Conservation (phyloP, 179 eudicot species). For the Actinidia arguta region DNA sequence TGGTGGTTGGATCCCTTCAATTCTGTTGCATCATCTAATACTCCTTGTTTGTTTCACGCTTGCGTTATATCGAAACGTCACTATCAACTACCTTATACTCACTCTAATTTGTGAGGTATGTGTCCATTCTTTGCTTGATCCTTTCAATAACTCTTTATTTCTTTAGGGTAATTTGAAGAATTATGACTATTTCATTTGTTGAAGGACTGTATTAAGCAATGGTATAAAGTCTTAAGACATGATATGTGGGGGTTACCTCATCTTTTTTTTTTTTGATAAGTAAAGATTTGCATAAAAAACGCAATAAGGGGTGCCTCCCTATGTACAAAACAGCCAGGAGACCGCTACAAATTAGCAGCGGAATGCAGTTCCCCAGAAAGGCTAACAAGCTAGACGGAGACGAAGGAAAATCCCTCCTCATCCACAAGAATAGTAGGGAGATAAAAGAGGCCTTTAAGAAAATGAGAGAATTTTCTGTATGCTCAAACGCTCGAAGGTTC, state of each 20-base stretch:
- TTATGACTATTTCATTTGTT: not conserved
- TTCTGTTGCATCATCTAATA: slow-evolving; percentile 81
- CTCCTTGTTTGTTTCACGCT: slow-evolving; percentile 96
- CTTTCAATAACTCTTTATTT: not conserved
- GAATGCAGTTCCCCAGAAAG: too few relatives aligned
- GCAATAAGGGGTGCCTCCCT: too few relatives aligned
- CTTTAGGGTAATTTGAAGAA: not conserved
- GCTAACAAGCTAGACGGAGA: too few relatives aligned
- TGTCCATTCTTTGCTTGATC: not conserved
- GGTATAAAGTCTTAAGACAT: not conserved
- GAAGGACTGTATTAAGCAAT: not conserved
- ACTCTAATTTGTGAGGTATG: slow-evolving; percentile 94
- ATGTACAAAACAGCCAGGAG: too few relatives aligned
- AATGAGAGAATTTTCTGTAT: too few relatives aligned
- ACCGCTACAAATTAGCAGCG: too few relatives aligned
- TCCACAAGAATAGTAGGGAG: too few relatives aligned
- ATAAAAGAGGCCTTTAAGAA: too few relatives aligned
- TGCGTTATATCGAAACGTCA: slow-evolving; percentile 80
- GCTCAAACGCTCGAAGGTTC: too few relatives aligned
- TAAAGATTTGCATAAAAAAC: too few relatives aligned
- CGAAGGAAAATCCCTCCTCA: too few relatives aligned
- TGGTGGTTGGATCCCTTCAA: slow-evolving; percentile 78
- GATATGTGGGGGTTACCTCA: not conserved
- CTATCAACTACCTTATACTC: slow-evolving; percentile 96
- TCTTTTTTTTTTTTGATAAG: not conserved